Evolutionary conservation across 805 yeast genomes (phyloP).

Genomic region (Saccharomycopsis amapae): DNA sequence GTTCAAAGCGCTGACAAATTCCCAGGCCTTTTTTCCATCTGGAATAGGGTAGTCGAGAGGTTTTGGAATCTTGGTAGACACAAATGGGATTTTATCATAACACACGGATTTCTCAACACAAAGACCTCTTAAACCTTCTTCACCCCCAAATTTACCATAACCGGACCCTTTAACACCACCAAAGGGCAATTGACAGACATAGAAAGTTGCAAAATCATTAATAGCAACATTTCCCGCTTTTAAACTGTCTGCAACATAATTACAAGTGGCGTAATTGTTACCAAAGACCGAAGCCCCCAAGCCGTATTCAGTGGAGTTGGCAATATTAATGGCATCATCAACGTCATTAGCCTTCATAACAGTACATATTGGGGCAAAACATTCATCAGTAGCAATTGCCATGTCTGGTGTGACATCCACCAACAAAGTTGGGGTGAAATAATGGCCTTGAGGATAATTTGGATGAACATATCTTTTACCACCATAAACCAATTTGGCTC

Average conservation of each 20-base stretch:
- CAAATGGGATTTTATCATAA: constrained; percentile 70
- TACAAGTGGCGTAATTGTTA: constrained; percentile 46
- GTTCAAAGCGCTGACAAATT: constrained; percentile 73
- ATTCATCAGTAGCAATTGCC: constrained; percentile 83
- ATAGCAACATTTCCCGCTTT: constrained; percentile 91
- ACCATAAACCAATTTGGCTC: constrained; percentile 78
- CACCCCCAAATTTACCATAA: constrained; percentile 97
- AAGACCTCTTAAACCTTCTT: constrained; percentile 87
- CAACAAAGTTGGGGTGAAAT: constrained; percentile 83
- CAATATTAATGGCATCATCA: constrained; percentile 64
- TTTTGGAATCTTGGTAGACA: constrained; percentile 78
- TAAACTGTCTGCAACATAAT: constrained; percentile 54
- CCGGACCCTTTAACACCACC: constrained; percentile 95
- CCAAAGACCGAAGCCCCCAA: constrained; percentile 92
- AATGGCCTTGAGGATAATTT: constrained; percentile 91
- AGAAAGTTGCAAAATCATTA: constrained; percentile 95
- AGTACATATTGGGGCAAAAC: constrained; percentile 87
- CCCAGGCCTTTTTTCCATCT: constrained; percentile 80
- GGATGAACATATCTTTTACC: constrained; percentile 82
- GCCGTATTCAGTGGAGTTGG: constrained; percentile 84
- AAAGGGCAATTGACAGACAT: constrained; percentile 93
- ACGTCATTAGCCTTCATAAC: constrained; percentile 64
- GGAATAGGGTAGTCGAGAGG: constrained; percentile 89
- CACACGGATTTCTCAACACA: constrained; percentile 85
- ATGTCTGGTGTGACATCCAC: constrained; percentile 72